These are phyloP conservation scores for Arachnomyces sp. DNA, from an alignment of 2,329 filamentous ascomycete species.

Conservation along the genomic window DNA sequence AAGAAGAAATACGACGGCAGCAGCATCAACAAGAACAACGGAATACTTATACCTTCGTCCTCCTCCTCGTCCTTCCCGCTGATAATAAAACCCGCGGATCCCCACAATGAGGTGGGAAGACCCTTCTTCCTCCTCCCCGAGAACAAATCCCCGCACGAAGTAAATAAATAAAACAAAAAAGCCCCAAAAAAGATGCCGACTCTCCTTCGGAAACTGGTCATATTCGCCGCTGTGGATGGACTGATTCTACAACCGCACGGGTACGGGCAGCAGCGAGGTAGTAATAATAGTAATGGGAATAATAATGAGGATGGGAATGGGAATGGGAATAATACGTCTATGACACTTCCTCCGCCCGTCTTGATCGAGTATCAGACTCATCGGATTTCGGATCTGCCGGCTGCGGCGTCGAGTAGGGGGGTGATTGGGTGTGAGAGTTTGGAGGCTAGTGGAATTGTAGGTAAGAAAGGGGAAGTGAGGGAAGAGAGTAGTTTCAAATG, in stretches of 20 bases:
- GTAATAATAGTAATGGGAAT: constrained; percentile 45
- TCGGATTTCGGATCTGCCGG: constrained; percentile 42
- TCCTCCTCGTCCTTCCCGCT: no score
- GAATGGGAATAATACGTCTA: no score
- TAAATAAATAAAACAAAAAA: no score
- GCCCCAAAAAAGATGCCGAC: constrained; percentile 53
- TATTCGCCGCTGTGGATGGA: constrained; percentile 75
- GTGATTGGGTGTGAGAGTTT: constrained; percentile 25
- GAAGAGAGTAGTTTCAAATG: constrained; percentile 10
- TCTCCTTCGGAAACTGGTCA: constrained; percentile 69
- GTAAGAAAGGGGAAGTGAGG: no score
- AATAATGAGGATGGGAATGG: no score
- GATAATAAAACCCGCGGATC: no score
- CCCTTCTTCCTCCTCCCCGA: no score
- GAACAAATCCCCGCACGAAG: no score
- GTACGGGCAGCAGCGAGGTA: constrained; percentile 38
- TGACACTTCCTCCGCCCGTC: constrained; percentile 44
- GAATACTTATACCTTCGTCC: no score
- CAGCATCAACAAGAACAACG: no score
- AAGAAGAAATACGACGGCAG: no score
- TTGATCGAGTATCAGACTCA: constrained; percentile 63
- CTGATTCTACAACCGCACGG: constrained; percentile 69
- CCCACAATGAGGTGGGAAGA: no score
- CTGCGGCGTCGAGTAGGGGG: constrained; percentile 20
- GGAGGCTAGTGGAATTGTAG: constrained; percentile 14